A percentile compares a stretch with the other conserved stretches of the same genome.
These are phyloP conservation scores for Aspergillus pseudoviridinutans DNA, from an alignment of 2,329 filamentous ascomycete species.

Conservation along the genomic window DNA sequence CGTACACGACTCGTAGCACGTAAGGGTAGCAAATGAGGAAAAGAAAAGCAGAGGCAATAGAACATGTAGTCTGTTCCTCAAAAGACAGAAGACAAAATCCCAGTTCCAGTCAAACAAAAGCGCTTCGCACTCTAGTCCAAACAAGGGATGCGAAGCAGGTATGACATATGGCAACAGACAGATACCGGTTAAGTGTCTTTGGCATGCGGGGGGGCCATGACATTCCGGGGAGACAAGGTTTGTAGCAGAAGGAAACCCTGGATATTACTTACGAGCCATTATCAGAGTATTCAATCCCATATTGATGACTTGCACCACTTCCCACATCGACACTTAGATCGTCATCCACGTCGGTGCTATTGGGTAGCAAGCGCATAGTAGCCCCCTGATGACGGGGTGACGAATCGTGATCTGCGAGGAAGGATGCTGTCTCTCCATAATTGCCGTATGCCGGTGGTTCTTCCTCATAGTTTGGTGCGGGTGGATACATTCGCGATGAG, in stretches of 20 bases:
- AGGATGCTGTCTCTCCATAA: conserved; percentile 28
- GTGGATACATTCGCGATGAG: conserved; percentile 23
- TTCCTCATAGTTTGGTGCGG: conserved; percentile 38
- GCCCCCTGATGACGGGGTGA: conserved; percentile 30
- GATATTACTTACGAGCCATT: conserved; percentile 37
- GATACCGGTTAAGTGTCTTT: conserved; percentile 6
- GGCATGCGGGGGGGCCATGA: conserved; percentile 8
- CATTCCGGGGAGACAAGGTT: background rate
- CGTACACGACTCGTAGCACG: background rate
- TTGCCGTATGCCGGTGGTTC: conserved; percentile 40
- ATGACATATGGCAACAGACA: background rate
- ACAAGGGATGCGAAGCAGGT: conserved; percentile 6
- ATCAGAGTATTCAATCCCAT: conserved; percentile 23
- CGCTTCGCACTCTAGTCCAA: background rate
- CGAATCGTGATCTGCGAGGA: conserved; percentile 29
- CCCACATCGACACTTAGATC: conserved; percentile 26
- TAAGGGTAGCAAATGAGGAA: background rate
- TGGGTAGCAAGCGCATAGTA: conserved; percentile 45
- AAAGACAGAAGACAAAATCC: background rate
- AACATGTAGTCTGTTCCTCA: background rate
- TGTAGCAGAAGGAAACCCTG: conserved; percentile 24
- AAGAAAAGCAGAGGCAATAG: background rate
- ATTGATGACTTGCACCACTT: conserved; percentile 24
- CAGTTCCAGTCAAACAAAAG: background rate
- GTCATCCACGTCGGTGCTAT: conserved; percentile 33